Percentiles rank a stretch among this genome's conserved stretches.
Evolutionary conservation across 257 asterid genomes (phyloP).

Genomic region (Haberlea rhodopensis): DNA sequence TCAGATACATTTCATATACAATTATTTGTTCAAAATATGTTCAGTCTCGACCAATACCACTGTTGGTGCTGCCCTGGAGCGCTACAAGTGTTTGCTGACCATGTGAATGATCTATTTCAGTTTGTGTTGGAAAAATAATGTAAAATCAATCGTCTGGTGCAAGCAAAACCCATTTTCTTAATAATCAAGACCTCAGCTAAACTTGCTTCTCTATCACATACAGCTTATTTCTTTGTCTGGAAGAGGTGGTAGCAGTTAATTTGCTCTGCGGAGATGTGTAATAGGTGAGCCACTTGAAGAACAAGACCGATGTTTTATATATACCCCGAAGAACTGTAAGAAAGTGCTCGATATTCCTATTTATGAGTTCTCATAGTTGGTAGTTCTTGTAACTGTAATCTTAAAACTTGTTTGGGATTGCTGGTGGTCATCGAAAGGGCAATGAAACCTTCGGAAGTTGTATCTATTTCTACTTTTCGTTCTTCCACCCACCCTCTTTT

Average conservation of each 20-base stretch:
- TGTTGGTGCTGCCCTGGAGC: not conserved
- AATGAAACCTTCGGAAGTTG: not conserved
- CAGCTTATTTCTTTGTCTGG: constrained; percentile 46
- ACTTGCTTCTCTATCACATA: constrained; percentile 20
- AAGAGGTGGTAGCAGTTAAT: constrained; percentile 17
- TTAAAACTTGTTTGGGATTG: constrained; percentile 11
- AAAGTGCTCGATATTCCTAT: constrained; percentile 7
- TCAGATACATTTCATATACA: not conserved
- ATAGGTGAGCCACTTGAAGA: not conserved
- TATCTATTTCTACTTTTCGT: too few species aligned
- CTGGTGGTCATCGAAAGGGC: not conserved
- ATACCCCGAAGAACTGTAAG: constrained; percentile 15
- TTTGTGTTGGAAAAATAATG: not conserved
- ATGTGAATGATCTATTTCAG: not conserved
- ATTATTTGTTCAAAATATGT: not conserved
- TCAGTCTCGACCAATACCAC: not conserved
- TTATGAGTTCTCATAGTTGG: constrained; percentile 5
- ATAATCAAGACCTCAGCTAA: not conserved
- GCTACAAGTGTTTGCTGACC: not conserved
- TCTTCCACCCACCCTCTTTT: not conserved
- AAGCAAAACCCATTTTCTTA: not conserved
- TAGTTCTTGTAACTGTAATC: constrained; percentile 4
- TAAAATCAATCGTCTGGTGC: not conserved
- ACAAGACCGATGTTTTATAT: not conserved
- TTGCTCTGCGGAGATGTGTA: not conserved